Evolutionary conservation across 345 rosid species (phyloP).

Genomic region (Physaria fendleri): DNA sequence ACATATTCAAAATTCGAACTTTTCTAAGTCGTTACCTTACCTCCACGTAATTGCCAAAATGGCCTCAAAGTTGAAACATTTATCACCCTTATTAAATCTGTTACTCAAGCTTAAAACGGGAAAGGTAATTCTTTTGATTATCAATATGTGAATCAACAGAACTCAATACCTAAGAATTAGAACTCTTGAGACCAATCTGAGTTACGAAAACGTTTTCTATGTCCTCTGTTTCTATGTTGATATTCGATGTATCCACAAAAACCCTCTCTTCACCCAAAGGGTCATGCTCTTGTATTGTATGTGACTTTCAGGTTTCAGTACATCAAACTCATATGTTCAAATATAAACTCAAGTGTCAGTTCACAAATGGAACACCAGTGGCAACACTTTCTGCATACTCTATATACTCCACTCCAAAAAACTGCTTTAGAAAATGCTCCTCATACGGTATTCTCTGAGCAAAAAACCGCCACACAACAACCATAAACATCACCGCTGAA

Average conservation of each 20-base stretch:
- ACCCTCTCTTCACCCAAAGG: not conserved
- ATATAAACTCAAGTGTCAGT: conserved; percentile 21
- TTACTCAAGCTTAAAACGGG: not conserved
- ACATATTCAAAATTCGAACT: not conserved
- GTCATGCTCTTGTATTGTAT: not conserved
- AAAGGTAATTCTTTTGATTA: not conserved
- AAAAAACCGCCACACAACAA: conserved; percentile 54
- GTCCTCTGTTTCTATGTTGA: conserved; percentile 45
- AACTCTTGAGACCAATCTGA: conserved; percentile 27
- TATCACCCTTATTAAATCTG: not conserved
- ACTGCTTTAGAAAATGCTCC: conserved; percentile 49
- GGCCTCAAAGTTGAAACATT: not conserved
- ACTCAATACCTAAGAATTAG: conserved; percentile 51
- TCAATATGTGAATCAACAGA: conserved; percentile 30
- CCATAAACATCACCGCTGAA: conserved; percentile 36
- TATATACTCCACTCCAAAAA: conserved; percentile 42
- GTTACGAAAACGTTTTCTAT: conserved; percentile 22
- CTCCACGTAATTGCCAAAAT: not conserved
- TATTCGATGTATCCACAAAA: conserved; percentile 34
- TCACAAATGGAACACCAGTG: conserved; percentile 58
- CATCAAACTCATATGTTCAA: not conserved
- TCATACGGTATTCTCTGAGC: conserved; percentile 48
- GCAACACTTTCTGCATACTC: conserved; percentile 41
- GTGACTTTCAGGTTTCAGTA: not conserved
- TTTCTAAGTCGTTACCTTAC: not conserved